phyloP scores from a whole-genome alignment of 129 eudicot species.

The Rutidosis leptorrhynchoides region DNA sequence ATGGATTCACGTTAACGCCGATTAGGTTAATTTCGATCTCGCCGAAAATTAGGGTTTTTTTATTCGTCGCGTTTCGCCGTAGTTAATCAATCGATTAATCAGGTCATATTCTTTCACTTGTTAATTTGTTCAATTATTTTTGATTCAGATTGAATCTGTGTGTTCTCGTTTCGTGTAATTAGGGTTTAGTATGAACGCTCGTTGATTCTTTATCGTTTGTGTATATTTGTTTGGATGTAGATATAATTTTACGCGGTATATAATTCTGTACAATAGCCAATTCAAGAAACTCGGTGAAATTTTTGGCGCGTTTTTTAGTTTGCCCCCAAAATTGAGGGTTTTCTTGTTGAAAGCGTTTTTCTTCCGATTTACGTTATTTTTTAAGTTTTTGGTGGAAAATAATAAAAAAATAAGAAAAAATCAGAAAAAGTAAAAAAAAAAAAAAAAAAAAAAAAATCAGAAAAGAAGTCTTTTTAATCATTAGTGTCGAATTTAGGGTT shows the following conservation, averaged over 20 bases:
- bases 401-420: too few relatives aligned
- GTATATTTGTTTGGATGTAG: not conserved
- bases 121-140: not conserved
- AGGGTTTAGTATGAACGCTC: conserved; percentile 23
- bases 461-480: conserved; percentile 5
- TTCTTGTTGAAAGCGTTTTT: conserved; percentile 40
- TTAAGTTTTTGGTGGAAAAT: conserved; percentile 12
- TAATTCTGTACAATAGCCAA: conserved; percentile 23
- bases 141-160: not conserved
- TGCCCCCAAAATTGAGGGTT: conserved; percentile 70
- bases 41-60: conserved; percentile 22
- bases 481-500: conserved; percentile 28
- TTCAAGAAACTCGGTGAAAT: conserved; percentile 48
- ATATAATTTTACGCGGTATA: conserved; percentile 2
- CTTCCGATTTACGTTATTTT: conserved; percentile 11
- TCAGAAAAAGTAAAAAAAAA: too few relatives aligned
- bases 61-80: not conserved
- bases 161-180: conserved; percentile 16
- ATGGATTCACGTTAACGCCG: not conserved
- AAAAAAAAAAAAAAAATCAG: not conserved
- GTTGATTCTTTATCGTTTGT: conserved; percentile 39
- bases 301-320: conserved; percentile 71
- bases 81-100: conserved; percentile 1
- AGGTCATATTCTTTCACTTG: conserved; percentile 24
- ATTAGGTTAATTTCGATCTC: conserved; percentile 5